phyloP scores from a whole-genome alignment of 345 rosid species.

The Bruguiera parviflora region DNA sequence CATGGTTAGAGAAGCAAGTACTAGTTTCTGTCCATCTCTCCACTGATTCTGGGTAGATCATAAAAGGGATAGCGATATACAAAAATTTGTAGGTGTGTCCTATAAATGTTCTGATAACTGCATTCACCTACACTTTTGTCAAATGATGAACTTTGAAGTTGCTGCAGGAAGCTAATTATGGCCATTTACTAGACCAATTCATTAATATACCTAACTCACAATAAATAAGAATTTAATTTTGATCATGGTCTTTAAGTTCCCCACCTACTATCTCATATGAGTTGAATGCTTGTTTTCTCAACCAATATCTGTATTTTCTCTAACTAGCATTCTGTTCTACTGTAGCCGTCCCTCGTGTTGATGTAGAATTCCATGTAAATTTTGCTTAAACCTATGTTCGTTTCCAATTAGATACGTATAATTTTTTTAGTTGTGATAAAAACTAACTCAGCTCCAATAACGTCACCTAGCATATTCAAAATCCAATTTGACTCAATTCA shows the following conservation, averaged over 20 bases:
- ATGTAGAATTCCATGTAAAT: no score
- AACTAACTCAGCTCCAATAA: no score
- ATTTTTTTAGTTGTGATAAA: no score
- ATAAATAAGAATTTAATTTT: conserved; percentile 37
- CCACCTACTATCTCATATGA: conserved; percentile 25
- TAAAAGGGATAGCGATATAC: conserved; percentile 11
- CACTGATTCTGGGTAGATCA: neutral
- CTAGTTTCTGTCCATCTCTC: neutral
- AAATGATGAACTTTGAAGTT: conserved; percentile 34
- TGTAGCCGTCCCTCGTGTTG: no score
- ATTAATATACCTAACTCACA: conserved; percentile 41
- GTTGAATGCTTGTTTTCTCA: conserved; percentile 18
- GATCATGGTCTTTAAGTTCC: conserved; percentile 22
- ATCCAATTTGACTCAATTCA: no score
- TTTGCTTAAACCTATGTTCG: no score
- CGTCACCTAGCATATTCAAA: no score
- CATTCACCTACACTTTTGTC: conserved; percentile 37
- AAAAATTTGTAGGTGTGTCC: conserved; percentile 33
- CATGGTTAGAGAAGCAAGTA: neutral
- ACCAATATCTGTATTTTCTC: neutral
- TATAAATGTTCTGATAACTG: conserved; percentile 50
- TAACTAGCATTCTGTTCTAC: no score
- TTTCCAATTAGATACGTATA: no score
- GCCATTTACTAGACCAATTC: conserved; percentile 30
- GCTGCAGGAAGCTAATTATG: conserved; percentile 32